Conservation (phyloP, 352 stramenopile genomes). For the Phytophthora sp. region DNA sequence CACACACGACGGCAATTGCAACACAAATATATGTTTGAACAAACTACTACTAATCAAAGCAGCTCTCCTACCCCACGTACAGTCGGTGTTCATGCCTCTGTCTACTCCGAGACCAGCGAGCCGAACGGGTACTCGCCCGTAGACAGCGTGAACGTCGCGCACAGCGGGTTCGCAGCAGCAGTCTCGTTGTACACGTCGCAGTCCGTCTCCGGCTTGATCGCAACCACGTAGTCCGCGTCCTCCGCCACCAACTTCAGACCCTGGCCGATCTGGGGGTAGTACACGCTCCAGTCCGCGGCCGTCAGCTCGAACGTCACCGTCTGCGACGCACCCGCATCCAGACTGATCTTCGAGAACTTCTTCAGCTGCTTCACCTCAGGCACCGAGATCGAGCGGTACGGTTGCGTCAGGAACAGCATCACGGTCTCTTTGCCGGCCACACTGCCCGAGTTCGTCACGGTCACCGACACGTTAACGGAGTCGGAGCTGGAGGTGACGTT, state of each 20-base stretch:
- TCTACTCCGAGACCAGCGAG: conserved; percentile 21
- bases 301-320: conserved; percentile 38
- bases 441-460: conserved; percentile 34
- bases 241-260: conserved; percentile 40
- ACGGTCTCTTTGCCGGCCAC: conserved; percentile 50
- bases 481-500: conserved; percentile 36
- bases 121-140: conserved; percentile 29
- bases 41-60: too few species aligned
- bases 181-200: conserved; percentile 39
- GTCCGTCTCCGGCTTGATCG: conserved; percentile 52
- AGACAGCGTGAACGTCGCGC: conserved; percentile 31
- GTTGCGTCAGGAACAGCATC: too few species aligned
- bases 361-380: conserved; percentile 47
- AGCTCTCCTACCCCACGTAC: too few species aligned
- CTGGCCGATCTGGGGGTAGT: conserved; percentile 54
- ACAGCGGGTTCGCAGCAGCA: conserved; percentile 21
- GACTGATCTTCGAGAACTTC: conserved; percentile 43
- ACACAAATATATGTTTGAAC: too few species aligned
- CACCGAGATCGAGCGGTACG: conserved; percentile 31
- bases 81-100: neutral
- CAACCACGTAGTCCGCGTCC: conserved; percentile 50
- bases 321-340: conserved; percentile 23
- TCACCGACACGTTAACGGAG: conserved; percentile 33
- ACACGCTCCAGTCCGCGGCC: conserved; percentile 45
- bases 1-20: too few species aligned